These are phyloP conservation scores for Fonsecaea monophora DNA, from an alignment of 2,329 filamentous ascomycete genomes.

Conservation along the genomic window DNA sequence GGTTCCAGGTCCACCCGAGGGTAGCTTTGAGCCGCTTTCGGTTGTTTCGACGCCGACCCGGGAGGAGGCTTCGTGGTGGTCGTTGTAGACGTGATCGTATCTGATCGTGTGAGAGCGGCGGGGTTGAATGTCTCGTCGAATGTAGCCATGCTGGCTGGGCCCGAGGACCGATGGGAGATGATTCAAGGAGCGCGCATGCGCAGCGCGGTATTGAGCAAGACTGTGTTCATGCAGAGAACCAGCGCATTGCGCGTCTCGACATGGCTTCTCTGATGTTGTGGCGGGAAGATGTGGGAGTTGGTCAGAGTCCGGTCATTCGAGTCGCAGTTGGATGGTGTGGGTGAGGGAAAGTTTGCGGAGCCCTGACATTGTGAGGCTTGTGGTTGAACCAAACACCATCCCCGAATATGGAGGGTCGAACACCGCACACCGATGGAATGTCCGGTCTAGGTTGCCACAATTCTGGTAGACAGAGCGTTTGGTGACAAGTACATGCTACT, in stretches of 20 bases:
- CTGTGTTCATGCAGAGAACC: not conserved
- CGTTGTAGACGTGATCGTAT: conserved; percentile 36
- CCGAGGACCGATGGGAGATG: not conserved
- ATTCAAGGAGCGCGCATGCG: conserved; percentile 11
- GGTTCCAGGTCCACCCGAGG: conserved; percentile 69
- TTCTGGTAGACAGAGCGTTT: not conserved
- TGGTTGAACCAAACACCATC: not conserved
- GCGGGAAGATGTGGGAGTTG: not conserved
- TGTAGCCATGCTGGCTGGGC: conserved; percentile 31
- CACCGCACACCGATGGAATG: not conserved
- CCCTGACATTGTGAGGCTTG: not conserved
- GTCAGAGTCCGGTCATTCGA: not conserved
- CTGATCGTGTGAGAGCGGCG: conserved; percentile 42
- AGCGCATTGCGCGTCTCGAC: not conserved
- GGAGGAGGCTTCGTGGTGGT: conserved; percentile 33
- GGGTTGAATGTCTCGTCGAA: conserved; percentile 45
- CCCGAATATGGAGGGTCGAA: not conserved
- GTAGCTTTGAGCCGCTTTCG: conserved; percentile 59
- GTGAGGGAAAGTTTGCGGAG: conserved; percentile 5
- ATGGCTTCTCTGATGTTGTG: not conserved
- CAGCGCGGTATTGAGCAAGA: conserved; percentile 15
- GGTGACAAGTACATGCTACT: not conserved
- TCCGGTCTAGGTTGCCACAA: not conserved
- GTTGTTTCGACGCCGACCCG: conserved; percentile 51
- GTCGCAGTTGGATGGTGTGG: not conserved